phyloP scores from a whole-genome alignment of 129 eudicot species.

The Helianthus tuberosus region DNA sequence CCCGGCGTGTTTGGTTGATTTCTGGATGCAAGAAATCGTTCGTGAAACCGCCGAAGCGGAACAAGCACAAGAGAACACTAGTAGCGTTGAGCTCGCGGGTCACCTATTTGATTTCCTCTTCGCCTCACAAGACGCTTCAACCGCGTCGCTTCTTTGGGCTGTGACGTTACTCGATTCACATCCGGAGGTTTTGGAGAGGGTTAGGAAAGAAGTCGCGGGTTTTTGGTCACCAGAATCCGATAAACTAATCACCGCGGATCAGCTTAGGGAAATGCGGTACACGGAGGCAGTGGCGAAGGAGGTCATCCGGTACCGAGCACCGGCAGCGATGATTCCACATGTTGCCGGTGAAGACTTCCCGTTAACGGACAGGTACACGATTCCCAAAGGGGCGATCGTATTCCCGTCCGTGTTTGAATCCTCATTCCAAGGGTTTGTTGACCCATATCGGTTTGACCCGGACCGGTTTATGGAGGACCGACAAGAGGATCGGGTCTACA shows the following conservation, averaged over 20 bases:
- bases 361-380: conserved; percentile 56
- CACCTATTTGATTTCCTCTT: conserved; percentile 81
- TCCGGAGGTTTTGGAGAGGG: conserved; percentile 53
- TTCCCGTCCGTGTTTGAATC: conserved; percentile 85
- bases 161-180: conserved; percentile 69
- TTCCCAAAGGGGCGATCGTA: conserved; percentile 81
- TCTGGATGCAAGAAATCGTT: conserved; percentile 78
- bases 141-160: conserved; percentile 86
- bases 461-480: conserved; percentile 72
- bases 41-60: conserved; percentile 45
- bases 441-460: conserved; percentile 82
- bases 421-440: conserved; percentile 76
- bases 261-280: conserved; percentile 71
- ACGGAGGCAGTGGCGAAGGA: conserved; percentile 93
- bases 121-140: conserved; percentile 91
- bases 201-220: conserved; percentile 54
- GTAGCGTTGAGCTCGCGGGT: conserved; percentile 50
- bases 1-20: conserved; percentile 63
- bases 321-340: conserved; percentile 90
- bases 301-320: conserved; percentile 61
- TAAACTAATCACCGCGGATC: conserved; percentile 48
- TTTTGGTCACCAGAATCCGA: conserved; percentile 60
- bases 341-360: conserved; percentile 76
- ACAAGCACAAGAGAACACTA: conserved; percentile 23
- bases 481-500: conserved; percentile 74